phyloP scores from a whole-genome alignment of 805 yeast species.

The Yamadazyma akitaensis region DNA sequence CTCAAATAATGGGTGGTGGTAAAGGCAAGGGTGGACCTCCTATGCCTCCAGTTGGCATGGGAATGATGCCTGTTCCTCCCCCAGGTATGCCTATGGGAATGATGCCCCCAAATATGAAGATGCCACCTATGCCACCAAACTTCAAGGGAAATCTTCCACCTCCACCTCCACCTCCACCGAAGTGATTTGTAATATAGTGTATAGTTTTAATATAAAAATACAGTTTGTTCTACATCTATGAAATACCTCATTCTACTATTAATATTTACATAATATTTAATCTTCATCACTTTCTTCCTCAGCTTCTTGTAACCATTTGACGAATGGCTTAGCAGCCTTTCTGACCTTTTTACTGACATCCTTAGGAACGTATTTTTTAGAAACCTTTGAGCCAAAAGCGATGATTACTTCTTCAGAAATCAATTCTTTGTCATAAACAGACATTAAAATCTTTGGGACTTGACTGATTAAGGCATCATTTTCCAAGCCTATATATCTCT shows the following conservation, averaged over 20 bases:
- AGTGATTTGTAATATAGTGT: slow-evolving; percentile 3
- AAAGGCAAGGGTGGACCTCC: slow-evolving; percentile 16
- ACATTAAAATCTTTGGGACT: slow-evolving; percentile 79
- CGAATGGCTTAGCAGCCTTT: slow-evolving; percentile 92
- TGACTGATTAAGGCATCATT: slow-evolving; percentile 63
- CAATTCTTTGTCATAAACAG: slow-evolving; percentile 79
- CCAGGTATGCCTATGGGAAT: slow-evolving; percentile 16
- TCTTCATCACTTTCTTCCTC: slow-evolving; percentile 76
- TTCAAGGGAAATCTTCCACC: slow-evolving; percentile 17
- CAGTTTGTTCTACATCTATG: not conserved
- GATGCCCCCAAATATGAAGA: slow-evolving; percentile 17
- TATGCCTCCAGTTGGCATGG: slow-evolving; percentile 19
- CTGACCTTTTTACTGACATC: slow-evolving; percentile 90
- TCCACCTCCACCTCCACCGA: slow-evolving; percentile 17
- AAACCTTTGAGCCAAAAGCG: slow-evolving; percentile 86
- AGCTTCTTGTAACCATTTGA: slow-evolving; percentile 93
- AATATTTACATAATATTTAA: slow-evolving; percentile 20
- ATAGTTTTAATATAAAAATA: not conserved
- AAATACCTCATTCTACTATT: not conserved
- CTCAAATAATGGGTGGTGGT: slow-evolving; percentile 45
- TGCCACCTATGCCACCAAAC: slow-evolving; percentile 17
- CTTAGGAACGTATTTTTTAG: slow-evolving; percentile 91
- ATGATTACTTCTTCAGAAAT: slow-evolving; percentile 76
- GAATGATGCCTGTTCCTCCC: slow-evolving; percentile 16
- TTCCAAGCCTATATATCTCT: slow-evolving; percentile 83